phyloP scores from a whole-genome alignment of 1,284 basidiomycete species.

The Rhodotorula sp. region DNA sequence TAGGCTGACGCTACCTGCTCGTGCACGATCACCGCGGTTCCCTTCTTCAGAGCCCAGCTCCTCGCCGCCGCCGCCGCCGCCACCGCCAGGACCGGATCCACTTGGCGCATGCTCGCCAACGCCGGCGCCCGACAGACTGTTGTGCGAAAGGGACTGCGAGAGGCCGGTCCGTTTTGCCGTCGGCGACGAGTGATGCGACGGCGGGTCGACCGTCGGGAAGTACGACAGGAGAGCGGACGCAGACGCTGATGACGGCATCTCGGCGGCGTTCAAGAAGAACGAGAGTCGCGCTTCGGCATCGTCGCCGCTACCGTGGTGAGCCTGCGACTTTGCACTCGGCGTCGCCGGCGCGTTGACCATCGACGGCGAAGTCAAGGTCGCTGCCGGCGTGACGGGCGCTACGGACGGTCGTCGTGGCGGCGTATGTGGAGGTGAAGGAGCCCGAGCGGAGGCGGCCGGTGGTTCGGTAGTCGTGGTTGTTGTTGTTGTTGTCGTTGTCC shows the following conservation, averaged over 20 bases:
- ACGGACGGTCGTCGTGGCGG: not conserved
- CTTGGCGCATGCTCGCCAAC: not conserved
- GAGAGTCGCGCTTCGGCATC: constrained; percentile 15
- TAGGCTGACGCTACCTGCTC: constrained; percentile 72
- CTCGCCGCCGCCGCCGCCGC: not conserved
- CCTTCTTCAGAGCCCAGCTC: not conserved
- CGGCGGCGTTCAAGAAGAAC: constrained; percentile 16
- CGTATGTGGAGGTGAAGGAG: not conserved
- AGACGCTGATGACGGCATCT: not conserved
- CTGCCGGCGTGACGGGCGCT: not conserved
- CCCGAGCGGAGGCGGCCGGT: not conserved
- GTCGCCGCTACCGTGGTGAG: not conserved
- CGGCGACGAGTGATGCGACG: constrained; percentile 1
- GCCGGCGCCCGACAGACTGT: not conserved
- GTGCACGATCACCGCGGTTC: not conserved
- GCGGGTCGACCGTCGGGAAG: constrained; percentile 25
- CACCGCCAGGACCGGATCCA: not conserved
- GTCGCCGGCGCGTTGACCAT: not conserved
- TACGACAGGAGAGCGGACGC: constrained; percentile 11
- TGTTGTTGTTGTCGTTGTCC: too few species aligned
- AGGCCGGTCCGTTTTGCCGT: not conserved
- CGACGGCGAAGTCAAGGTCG: not conserved
- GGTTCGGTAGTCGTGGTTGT: not conserved
- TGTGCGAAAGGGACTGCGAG: not conserved
- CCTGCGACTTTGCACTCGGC: not conserved